A percentile compares a stretch with the other conserved stretches of the same genome.
phyloP scores from a whole-genome alignment of 805 yeast species.

The Nakazawaea sp. region DNA sequence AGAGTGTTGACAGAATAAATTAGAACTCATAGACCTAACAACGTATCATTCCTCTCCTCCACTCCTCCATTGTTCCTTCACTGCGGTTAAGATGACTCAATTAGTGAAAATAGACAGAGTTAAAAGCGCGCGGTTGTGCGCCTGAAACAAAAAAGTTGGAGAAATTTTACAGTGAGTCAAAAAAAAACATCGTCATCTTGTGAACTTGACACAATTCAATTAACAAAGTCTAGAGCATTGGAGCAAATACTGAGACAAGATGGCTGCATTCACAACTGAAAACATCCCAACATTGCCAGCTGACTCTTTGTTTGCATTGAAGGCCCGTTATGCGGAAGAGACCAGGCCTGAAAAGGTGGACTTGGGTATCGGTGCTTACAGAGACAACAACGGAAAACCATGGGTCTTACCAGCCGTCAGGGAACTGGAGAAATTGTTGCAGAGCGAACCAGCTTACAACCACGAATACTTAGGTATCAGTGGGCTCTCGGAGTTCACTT shows the following conservation, averaged over 20 bases:
- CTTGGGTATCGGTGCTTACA: slow-evolving; percentile 77
- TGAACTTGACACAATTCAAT: no score
- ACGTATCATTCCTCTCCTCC: no score
- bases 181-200: no score
- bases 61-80: no score
- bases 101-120: not conserved
- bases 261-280: slow-evolving; percentile 7
- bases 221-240: no score
- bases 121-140: no score
- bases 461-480: slow-evolving; percentile 87
- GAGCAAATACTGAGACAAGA: no score
- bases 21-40: no score
- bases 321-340: slow-evolving; percentile 58
- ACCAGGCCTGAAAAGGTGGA: slow-evolving; percentile 66
- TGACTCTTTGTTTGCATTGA: slow-evolving; percentile 82
- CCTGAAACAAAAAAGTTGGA: no score
- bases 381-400: slow-evolving; percentile 64
- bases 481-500: slow-evolving; percentile 64
- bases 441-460: slow-evolving; percentile 53
- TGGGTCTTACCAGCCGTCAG: slow-evolving; percentile 67
- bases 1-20: no score
- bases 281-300: slow-evolving; percentile 64
- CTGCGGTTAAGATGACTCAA: no score
- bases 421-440: slow-evolving; percentile 60
- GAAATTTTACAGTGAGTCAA: no score